Conservation (phyloP, 1,284 basidiomycete species). For the Apiotrichum mycotoxinovorans region DNA sequence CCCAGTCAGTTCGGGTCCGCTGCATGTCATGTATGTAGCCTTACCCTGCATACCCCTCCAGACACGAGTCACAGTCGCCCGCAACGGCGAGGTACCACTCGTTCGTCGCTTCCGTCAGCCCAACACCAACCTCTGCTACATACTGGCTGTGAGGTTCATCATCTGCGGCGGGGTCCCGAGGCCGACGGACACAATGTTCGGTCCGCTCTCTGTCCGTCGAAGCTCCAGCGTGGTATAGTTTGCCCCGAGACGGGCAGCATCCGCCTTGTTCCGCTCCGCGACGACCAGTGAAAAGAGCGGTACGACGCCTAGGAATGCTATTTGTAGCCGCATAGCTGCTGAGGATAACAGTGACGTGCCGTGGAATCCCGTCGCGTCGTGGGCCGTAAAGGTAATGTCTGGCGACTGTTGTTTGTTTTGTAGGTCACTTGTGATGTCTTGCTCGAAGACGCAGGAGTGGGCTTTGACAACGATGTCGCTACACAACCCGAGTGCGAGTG, state of each 20-base stretch:
- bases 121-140: neutral
- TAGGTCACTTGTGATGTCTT: too few relatives aligned
- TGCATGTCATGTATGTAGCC: neutral
- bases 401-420: too few relatives aligned
- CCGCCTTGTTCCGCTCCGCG: neutral
- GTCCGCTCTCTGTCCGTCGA: conserved; percentile 30
- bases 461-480: too few relatives aligned
- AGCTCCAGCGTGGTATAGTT: conserved; percentile 32
- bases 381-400: too few relatives aligned
- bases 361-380: too few relatives aligned
- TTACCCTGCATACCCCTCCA: neutral
- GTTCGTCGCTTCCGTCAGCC: conserved; percentile 10
- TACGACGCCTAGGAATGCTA: too few relatives aligned
- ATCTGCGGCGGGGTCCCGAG: conserved; percentile 34
- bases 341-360: too few relatives aligned
- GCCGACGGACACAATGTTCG: conserved; percentile 32
- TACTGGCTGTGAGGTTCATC: conserved; percentile 32
- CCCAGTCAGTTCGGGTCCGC: neutral
- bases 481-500: too few relatives aligned
- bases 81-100: conserved; percentile 2
- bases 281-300: neutral
- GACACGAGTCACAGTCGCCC: neutral
- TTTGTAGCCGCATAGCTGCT: too few relatives aligned
- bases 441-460: too few relatives aligned
- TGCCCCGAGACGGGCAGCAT: conserved; percentile 29